A percentile compares a stretch with the other conserved stretches of the same genome.
phyloP scores from a whole-genome alignment of 768 basidiomycete genomes.

The Clathrus columnatus region DNA sequence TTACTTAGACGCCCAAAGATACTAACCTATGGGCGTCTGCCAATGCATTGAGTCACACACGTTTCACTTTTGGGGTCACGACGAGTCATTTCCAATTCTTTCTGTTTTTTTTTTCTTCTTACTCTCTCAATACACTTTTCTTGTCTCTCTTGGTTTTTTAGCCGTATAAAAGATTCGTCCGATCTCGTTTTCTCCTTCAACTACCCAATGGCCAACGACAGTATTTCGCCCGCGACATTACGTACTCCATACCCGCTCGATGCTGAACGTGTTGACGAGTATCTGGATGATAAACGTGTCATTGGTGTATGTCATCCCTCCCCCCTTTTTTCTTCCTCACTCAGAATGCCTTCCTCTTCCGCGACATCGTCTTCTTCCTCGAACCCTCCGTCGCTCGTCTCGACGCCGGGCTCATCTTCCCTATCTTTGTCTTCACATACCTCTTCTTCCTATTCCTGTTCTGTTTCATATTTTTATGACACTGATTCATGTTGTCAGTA shows the following conservation, averaged over 20 bases:
- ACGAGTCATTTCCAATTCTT: background rate
- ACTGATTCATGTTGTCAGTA: slow-evolving; percentile 43
- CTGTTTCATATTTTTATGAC: background rate
- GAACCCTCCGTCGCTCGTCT: background rate
- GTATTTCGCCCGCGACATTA: background rate
- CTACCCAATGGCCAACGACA: background rate
- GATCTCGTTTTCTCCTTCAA: background rate
- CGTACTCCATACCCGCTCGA: slow-evolving; percentile 37
- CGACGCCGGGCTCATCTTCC: background rate
- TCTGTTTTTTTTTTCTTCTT: slow-evolving; percentile 19
- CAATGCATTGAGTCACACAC: background rate
- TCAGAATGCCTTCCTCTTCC: background rate
- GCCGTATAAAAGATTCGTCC: background rate
- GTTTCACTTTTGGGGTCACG: background rate
- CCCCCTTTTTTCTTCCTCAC: slow-evolving; percentile 5
- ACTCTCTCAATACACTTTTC: slow-evolving; percentile 15
- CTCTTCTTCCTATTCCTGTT: background rate
- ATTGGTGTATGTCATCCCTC: slow-evolving; percentile 48
- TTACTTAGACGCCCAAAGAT: background rate
- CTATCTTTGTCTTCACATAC: slow-evolving; percentile 5
- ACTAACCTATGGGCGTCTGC: background rate
- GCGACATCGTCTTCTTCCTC: background rate
- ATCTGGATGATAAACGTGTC: slow-evolving; percentile 77
- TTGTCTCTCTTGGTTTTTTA: slow-evolving; percentile 7
- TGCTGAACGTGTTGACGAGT: slow-evolving; percentile 52